Conservation (phyloP, 75 land plant species). For the Cunninghamia lanceolata region DNA sequence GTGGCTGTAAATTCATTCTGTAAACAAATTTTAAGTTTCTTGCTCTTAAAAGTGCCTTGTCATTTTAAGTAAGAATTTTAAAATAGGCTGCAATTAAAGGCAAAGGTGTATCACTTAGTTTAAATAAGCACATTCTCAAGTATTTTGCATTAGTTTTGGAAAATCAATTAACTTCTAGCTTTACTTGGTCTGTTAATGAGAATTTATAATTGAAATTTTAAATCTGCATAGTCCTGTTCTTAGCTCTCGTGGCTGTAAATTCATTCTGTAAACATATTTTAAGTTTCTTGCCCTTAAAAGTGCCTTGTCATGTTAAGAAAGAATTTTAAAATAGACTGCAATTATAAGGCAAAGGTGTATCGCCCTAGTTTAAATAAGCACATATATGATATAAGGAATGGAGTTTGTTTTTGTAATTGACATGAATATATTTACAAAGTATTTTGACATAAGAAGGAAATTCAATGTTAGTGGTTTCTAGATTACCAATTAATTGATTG, state of each 20-base stretch:
- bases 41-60: neutral
- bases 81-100: neutral
- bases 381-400: neutral
- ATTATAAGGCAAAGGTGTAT: neutral
- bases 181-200: neutral
- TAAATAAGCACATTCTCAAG: conserved; percentile 41
- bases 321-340: neutral
- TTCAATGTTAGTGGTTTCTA: neutral
- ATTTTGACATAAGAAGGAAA: neutral
- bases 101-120: neutral
- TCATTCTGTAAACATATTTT: neutral
- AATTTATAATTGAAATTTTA: neutral
- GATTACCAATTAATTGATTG: neutral
- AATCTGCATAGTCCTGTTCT: neutral
- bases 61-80: neutral
- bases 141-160: conserved; percentile 63
- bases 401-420: neutral
- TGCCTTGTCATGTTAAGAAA: neutral
- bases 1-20: neutral
- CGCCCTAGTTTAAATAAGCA: neutral
- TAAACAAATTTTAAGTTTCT: neutral
- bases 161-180: neutral
- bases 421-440: neutral
- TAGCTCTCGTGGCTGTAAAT: neutral
- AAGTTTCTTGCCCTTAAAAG: neutral